Evolutionary conservation across 495 filamentous ascomycete species (phyloP).

Genomic region (Cladorrhinum samala): DNA sequence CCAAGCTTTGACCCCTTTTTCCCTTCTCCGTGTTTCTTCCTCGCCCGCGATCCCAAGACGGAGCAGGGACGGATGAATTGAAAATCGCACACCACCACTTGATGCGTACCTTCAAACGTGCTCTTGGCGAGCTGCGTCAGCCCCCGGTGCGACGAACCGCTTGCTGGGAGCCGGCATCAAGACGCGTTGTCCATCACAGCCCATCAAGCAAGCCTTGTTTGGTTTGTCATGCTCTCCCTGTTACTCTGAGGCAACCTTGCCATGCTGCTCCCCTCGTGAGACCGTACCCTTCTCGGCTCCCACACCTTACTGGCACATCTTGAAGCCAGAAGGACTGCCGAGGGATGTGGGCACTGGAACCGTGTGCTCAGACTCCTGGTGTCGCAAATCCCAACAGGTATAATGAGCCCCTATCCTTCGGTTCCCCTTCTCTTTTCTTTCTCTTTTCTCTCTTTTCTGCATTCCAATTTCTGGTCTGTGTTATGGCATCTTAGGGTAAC

Average conservation of each 20-base stretch:
- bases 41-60: constrained; percentile 12
- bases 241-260: neutral
- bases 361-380: constrained; percentile 12
- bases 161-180: neutral
- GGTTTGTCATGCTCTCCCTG: neutral
- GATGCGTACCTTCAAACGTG: constrained; percentile 6
- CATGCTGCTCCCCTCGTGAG: constrained; percentile 8
- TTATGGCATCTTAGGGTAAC: neutral
- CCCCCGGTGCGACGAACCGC: neutral
- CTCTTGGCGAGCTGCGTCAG: constrained; percentile 2
- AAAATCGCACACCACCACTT: constrained; percentile 2
- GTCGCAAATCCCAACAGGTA: constrained; percentile 15
- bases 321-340: neutral
- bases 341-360: too few relatives aligned
- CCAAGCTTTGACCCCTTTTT: constrained; percentile 12
- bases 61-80: constrained; percentile 21
- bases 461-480: neutral
- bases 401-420: constrained; percentile 11
- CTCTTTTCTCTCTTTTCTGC: constrained; percentile 2
- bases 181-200: neutral
- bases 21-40: constrained; percentile 5
- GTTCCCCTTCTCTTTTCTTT: constrained; percentile 4
- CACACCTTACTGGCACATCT: neutral
- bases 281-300: constrained; percentile 2
- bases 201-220: too few relatives aligned